Evolutionary conservation across 257 asterid genomes (phyloP), one percentile per base, ranked within the genome.

Genomic region (Buddleja alternifolia): DNA sequence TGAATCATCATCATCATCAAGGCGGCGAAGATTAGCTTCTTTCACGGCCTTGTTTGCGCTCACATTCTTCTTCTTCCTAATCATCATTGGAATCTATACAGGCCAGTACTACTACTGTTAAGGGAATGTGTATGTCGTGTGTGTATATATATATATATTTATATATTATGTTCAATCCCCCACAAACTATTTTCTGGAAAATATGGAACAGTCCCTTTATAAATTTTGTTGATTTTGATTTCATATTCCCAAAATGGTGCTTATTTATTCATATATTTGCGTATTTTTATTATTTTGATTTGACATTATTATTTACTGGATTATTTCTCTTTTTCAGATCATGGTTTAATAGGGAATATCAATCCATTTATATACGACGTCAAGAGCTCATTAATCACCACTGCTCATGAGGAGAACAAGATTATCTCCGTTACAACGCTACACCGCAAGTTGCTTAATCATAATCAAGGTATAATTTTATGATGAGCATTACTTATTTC

Each of bases 381-480:
- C 58, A 46, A 42, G 63, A 67, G 59, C 61, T 17, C 63, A 57
- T n/a, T n/a, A n/a, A n/a, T n/a, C n/a, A 39, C 6, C 32, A n/a
- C 37, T 10, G 40, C 41, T 73, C 36, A n/a, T n/a, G n/a, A n/a
- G n/a, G n/a, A 62, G 54, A 62, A 62, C 50, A 69, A 14, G 20
- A 42, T 52, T 47, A 45, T 36, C 54, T 46, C 66, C 9, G 21
- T 40, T 41, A 20, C 73, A n/a, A n/a, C n/a, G n/a, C n/a, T n/a
- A 24, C 73, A 73, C 47, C 86, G 89, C 29, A 84, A 76, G 83
- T 84, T 84, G 70, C 82, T 81, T 25, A 54, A 8, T 48, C 53
- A 39, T n/a, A n/a, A n/a, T n/a, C n/a, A n/a, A n/a, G n/a, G n/a
- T n/a, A n/a, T n/a, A n/a, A n/a, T n/a, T n/a, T n/a, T n/a, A n/a